A percentile compares a stretch with the other conserved stretches of the same genome.
These are phyloP conservation scores for Microcyclospora tardicrescens DNA, from an alignment of 2,329 filamentous ascomycete species.

Conservation along the genomic window DNA sequence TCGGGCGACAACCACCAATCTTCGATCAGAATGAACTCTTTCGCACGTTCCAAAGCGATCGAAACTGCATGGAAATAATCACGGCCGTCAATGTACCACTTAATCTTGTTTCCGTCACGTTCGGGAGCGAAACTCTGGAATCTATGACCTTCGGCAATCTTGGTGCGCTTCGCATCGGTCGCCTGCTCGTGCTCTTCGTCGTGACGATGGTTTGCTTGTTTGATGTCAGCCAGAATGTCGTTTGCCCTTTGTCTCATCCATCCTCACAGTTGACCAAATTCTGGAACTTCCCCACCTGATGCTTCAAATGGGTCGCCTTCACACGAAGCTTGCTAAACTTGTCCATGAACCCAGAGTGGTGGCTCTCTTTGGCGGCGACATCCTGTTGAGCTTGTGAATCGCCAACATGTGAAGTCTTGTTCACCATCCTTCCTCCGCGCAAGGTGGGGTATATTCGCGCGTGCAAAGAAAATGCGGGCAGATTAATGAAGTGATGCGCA, in stretches of 20 bases:
- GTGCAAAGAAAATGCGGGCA: too few relatives aligned
- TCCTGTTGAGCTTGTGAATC: too few relatives aligned
- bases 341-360: too few relatives aligned
- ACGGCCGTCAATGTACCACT: slow-evolving; percentile 94
- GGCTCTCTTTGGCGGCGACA: too few relatives aligned
- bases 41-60: slow-evolving; percentile 73
- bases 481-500: too few relatives aligned
- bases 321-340: slow-evolving; percentile 16
- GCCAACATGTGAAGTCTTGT: too few relatives aligned
- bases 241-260: too few relatives aligned
- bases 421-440: too few relatives aligned
- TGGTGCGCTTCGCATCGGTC: slow-evolving; percentile 67
- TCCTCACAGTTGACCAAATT: slow-evolving; percentile 53
- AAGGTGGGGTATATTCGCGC: too few relatives aligned
- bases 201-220: slow-evolving; percentile 61
- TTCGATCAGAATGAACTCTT: slow-evolving; percentile 86
- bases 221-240: too few relatives aligned
- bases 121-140: slow-evolving; percentile 88
- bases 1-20: slow-evolving; percentile 97
- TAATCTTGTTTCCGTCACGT: slow-evolving; percentile 64
- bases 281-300: slow-evolving; percentile 50
- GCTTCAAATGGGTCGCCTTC: slow-evolving; percentile 45
- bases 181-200: slow-evolving; percentile 82
- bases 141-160: slow-evolving; percentile 59
- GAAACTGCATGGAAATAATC: slow-evolving; percentile 95